These are phyloP conservation scores for Colletotrichum sojae DNA, from an alignment of 2,329 filamentous ascomycete genomes.

Conservation along the genomic window DNA sequence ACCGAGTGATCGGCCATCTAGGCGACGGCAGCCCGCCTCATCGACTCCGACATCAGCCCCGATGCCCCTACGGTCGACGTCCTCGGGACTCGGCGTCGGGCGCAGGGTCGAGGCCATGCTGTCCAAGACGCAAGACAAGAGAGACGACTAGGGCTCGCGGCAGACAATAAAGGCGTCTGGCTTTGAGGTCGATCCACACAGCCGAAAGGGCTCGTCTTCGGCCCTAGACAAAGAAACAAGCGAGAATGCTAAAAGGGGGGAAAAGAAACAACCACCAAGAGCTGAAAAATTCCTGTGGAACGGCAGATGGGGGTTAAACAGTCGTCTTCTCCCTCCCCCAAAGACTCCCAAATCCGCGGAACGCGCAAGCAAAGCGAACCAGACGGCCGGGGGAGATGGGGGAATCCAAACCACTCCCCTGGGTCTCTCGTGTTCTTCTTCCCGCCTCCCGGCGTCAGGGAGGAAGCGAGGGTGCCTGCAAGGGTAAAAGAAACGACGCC, in stretches of 20 bases:
- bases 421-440: slow-evolving; percentile 13
- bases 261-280: slow-evolving; percentile 27
- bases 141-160: neutral
- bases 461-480: neutral
- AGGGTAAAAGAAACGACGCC: slow-evolving; percentile 1
- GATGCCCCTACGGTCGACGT: slow-evolving; percentile 23
- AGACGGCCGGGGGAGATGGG: neutral
- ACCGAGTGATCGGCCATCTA: slow-evolving; percentile 5
- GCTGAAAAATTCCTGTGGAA: neutral
- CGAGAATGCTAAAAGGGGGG: neutral
- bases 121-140: neutral
- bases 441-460: slow-evolving; percentile 22
- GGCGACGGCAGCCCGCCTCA: neutral
- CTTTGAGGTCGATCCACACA: too few species aligned
- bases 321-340: neutral
- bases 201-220: too few species aligned
- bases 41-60: slow-evolving; percentile 12
- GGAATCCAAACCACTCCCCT: slow-evolving; percentile 26
- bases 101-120: slow-evolving; percentile 1
- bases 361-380: slow-evolving; percentile 19
- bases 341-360: slow-evolving; percentile 10
- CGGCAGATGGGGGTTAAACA: neutral
- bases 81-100: slow-evolving; percentile 7
- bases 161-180: too few species aligned
- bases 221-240: neutral